Conservation (phyloP, 2,329 filamentous ascomycete species). For the Venturia nashicola region DNA sequence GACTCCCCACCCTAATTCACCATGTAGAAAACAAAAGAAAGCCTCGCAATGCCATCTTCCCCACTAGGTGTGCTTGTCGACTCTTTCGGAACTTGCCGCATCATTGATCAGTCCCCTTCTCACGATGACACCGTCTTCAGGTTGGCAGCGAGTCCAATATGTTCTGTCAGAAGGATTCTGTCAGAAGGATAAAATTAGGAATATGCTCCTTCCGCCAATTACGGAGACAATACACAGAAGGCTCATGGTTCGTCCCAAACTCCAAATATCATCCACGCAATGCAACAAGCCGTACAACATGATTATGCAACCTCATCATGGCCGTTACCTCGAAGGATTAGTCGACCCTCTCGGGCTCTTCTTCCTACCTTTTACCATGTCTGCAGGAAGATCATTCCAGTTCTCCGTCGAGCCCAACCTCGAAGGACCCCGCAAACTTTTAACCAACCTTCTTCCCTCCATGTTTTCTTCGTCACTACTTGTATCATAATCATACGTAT, state of each 20-base stretch:
- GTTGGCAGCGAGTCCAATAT: too few relatives aligned
- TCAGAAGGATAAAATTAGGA: neutral
- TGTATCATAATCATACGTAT: constrained; percentile 15
- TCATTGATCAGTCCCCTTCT: too few relatives aligned
- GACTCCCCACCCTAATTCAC: too few relatives aligned
- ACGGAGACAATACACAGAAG: neutral
- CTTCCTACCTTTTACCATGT: constrained; percentile 19
- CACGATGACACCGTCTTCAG: too few relatives aligned
- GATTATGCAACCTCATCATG: neutral
- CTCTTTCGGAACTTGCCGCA: too few relatives aligned
- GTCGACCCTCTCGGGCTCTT: neutral
- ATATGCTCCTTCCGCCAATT: neutral
- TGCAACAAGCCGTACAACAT: neutral
- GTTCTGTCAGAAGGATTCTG: too few relatives aligned
- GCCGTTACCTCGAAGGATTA: neutral
- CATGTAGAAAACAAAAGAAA: too few relatives aligned
- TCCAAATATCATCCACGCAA: neutral
- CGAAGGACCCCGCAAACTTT: constrained; percentile 15
- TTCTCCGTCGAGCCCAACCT: constrained; percentile 20
- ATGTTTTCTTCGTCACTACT: constrained; percentile 26
- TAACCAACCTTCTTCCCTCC: constrained; percentile 18
- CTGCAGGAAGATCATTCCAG: constrained; percentile 38
- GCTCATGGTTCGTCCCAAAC: neutral
- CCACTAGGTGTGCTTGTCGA: too few relatives aligned
- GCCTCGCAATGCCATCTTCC: too few relatives aligned